These are phyloP conservation scores for Trichoderma pleuroti DNA, from an alignment of 2,329 filamentous ascomycete genomes.

Conservation along the genomic window DNA sequence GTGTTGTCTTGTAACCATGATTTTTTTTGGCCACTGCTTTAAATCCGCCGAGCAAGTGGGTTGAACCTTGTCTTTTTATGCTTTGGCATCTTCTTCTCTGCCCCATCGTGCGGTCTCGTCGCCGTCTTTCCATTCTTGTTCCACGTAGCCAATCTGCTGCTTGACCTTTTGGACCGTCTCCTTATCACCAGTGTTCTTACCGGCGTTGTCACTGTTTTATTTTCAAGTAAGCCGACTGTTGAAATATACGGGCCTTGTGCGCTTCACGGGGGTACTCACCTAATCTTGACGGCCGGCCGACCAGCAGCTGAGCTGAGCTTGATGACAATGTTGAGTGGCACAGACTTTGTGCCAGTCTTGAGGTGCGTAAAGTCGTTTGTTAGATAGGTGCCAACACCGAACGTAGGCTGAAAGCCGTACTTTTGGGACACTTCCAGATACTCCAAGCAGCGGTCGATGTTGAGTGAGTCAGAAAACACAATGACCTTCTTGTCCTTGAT, in stretches of 20 bases:
- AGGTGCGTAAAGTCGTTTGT: conserved; percentile 87
- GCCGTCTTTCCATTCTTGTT: conserved; percentile 77
- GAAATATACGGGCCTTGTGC: neutral
- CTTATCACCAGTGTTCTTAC: conserved; percentile 91
- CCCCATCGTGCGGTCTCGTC: conserved; percentile 85
- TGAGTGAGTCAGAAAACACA: conserved; percentile 92
- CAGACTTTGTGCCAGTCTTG: conserved; percentile 74
- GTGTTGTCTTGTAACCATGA: neutral
- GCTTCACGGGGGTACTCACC: conserved; percentile 29
- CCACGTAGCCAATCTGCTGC: conserved; percentile 76
- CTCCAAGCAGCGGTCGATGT: conserved; percentile 84
- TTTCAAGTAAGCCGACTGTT: neutral
- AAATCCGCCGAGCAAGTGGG: neutral
- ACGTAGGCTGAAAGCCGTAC: conserved; percentile 77
- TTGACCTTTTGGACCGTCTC: conserved; percentile 79
- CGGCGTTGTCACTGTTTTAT: conserved; percentile 63
- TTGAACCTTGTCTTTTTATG: neutral
- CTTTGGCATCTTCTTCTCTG: conserved; percentile 39
- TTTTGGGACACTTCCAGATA: conserved; percentile 83
- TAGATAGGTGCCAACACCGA: conserved; percentile 92
- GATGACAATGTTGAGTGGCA: conserved; percentile 95
- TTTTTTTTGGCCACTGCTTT: neutral
- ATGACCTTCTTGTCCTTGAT: conserved; percentile 81
- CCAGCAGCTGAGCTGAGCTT: conserved; percentile 86
- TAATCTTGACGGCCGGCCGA: conserved; percentile 85